These are phyloP conservation scores for Gossypium herbaceum DNA, from an alignment of 345 rosid species.

Conservation along the genomic window DNA sequence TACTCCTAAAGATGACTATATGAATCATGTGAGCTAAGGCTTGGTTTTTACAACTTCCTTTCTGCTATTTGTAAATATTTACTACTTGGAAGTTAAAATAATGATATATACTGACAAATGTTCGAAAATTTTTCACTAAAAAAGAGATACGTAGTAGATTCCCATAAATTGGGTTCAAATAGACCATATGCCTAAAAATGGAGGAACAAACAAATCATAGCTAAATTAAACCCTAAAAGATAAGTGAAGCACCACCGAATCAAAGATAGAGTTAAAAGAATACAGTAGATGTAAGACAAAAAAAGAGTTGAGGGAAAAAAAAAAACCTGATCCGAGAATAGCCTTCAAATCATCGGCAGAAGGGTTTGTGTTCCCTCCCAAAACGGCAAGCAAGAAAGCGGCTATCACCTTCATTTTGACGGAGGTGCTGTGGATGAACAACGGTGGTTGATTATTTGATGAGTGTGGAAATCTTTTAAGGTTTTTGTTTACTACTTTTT, in stretches of 20 bases:
- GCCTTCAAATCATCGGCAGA: constrained; percentile 44
- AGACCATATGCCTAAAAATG: neutral
- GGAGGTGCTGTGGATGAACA: neutral
- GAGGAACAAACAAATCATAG: neutral
- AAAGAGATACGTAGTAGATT: neutral
- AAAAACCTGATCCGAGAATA: constrained; percentile 58
- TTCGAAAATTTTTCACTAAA: too few relatives aligned
- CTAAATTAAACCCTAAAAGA: neutral
- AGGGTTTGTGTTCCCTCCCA: constrained; percentile 63
- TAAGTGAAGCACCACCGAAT: neutral
- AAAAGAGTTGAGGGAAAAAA: too few relatives aligned
- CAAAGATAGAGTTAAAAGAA: neutral
- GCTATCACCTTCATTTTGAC: constrained; percentile 66
- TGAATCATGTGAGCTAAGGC: neutral
- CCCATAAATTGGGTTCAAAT: neutral
- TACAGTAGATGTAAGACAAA: too few relatives aligned
- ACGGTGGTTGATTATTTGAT: too few relatives aligned
- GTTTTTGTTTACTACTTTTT: too few relatives aligned
- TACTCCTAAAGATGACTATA: too few relatives aligned
- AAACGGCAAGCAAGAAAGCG: constrained; percentile 61
- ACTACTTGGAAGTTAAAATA: too few relatives aligned
- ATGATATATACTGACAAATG: too few relatives aligned
- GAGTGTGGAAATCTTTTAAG: too few relatives aligned
- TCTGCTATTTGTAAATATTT: neutral
- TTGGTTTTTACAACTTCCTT: neutral